Conservation (phyloP, 192 early-diverging fungal species). For the Jimgerdemannia lactiflua region DNA sequence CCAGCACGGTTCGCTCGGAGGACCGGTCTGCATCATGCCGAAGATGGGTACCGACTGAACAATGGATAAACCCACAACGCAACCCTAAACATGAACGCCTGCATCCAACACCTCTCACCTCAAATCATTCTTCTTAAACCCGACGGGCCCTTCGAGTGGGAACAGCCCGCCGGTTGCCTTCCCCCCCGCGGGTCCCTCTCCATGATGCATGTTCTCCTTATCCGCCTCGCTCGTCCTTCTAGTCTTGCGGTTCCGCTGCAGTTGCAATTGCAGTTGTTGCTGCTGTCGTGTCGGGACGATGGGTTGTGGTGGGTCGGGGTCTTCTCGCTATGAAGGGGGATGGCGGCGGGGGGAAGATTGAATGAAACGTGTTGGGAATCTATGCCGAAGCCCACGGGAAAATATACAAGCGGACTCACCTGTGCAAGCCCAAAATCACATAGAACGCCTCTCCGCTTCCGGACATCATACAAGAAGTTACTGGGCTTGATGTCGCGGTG, state of each 20-base stretch:
- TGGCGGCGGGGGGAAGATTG: background rate
- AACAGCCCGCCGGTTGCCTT: background rate
- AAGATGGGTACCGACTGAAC: too few species aligned
- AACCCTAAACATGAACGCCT: too few species aligned
- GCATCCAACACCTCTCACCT: slow-evolving; percentile 31
- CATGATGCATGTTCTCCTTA: background rate
- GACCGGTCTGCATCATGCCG: slow-evolving; percentile 42
- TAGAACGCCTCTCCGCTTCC: slow-evolving; percentile 71
- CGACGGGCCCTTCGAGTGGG: slow-evolving; percentile 14
- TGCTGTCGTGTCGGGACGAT: background rate
- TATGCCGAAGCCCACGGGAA: background rate
- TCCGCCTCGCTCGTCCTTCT: background rate
- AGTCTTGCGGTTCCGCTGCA: background rate
- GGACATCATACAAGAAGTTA: slow-evolving; percentile 87
- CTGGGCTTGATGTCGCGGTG: slow-evolving; percentile 95
- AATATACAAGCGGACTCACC: slow-evolving; percentile 5
- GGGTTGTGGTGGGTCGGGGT: background rate
- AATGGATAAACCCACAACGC: too few species aligned
- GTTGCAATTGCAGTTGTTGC: background rate
- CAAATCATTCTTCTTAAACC: slow-evolving; percentile 49
- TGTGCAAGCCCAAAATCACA: slow-evolving; percentile 95
- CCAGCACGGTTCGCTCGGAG: slow-evolving; percentile 83
- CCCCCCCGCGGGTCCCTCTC: background rate
- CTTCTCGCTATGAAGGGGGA: slow-evolving; percentile 12
- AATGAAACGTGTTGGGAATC: background rate